phyloP scores from a whole-genome alignment of 176 grass and related monocot species.

The Triticum dicoccoides region DNA sequence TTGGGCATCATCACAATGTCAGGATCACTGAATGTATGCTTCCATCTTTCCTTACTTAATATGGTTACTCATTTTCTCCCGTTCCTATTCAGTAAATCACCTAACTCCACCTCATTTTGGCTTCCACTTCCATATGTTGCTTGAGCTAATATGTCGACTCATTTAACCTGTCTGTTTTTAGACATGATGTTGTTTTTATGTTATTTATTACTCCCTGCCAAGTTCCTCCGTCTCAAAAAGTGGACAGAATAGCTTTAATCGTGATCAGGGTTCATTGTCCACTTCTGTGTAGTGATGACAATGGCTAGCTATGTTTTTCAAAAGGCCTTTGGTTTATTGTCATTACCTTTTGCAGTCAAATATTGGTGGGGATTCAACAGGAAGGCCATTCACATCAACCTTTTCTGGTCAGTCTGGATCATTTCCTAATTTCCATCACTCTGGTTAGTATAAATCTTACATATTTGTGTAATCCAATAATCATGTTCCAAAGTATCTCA shows the following conservation, averaged over 20 bases:
- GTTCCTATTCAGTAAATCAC: constrained; percentile 23
- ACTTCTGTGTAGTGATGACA: constrained; percentile 21
- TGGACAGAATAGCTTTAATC: neutral
- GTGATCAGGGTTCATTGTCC: neutral
- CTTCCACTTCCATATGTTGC: neutral
- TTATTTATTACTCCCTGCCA: constrained; percentile 19
- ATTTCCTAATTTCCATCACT: constrained; percentile 75
- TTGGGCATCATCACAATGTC: constrained; percentile 50
- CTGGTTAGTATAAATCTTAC: constrained; percentile 52
- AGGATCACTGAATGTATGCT: constrained; percentile 65
- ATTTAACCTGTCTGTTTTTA: constrained; percentile 4
- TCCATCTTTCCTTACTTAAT: constrained; percentile 29
- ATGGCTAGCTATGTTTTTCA: neutral
- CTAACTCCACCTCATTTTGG: neutral
- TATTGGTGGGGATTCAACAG: constrained; percentile 75
- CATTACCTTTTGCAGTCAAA: constrained; percentile 67
- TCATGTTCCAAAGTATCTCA: neutral
- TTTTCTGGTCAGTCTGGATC: constrained; percentile 82
- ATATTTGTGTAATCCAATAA: constrained; percentile 23
- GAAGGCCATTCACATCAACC: constrained; percentile 63
- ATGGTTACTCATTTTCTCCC: neutral
- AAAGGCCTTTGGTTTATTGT: constrained; percentile 14
- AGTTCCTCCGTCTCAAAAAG: neutral
- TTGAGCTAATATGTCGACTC: constrained; percentile 15
- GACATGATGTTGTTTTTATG: constrained; percentile 3